Evolutionary conservation across 257 asterid genomes (phyloP).

Genomic region (Forsythia viridissima): DNA sequence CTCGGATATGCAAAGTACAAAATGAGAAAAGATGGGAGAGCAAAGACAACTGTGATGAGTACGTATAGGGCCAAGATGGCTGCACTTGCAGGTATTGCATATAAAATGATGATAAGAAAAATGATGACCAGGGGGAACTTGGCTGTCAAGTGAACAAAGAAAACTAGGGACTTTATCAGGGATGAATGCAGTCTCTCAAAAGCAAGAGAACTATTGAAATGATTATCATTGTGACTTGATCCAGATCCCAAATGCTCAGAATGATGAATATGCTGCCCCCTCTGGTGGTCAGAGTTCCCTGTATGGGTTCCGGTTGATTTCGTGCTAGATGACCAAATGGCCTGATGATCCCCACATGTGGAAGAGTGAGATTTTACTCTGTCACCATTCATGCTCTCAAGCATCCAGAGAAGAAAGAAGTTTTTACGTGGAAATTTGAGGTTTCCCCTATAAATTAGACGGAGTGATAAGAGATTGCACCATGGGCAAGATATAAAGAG

Average conservation of each 20-base stretch:
- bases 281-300: slow-evolving; percentile 33
- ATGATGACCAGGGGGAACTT: slow-evolving; percentile 83
- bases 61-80: slow-evolving; percentile 77
- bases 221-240: slow-evolving; percentile 37
- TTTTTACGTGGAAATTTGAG: slow-evolving; percentile 88
- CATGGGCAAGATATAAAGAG: slow-evolving; percentile 92
- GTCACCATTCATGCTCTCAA: slow-evolving; percentile 93
- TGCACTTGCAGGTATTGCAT: slow-evolving; percentile 90
- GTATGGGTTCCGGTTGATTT: slow-evolving; percentile 35
- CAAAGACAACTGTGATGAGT: slow-evolving; percentile 71
- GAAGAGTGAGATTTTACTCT: slow-evolving; percentile 64
- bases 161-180: slow-evolving; percentile 55
- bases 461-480: slow-evolving; percentile 84
- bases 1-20: slow-evolving; percentile 92
- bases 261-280: slow-evolving; percentile 36
- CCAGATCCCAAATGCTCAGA: slow-evolving; percentile 41
- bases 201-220: slow-evolving; percentile 33
- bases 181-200: slow-evolving; percentile 63
- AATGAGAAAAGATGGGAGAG: slow-evolving; percentile 79
- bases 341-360: slow-evolving; percentile 51
- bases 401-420: slow-evolving; percentile 97
- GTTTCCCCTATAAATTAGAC: slow-evolving; percentile 71
- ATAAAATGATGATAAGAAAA: slow-evolving; percentile 70
- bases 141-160: slow-evolving; percentile 77
- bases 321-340: slow-evolving; percentile 50